Conservation (phyloP, 495 filamentous ascomycete genomes). For the Penicillium ucsense region DNA sequence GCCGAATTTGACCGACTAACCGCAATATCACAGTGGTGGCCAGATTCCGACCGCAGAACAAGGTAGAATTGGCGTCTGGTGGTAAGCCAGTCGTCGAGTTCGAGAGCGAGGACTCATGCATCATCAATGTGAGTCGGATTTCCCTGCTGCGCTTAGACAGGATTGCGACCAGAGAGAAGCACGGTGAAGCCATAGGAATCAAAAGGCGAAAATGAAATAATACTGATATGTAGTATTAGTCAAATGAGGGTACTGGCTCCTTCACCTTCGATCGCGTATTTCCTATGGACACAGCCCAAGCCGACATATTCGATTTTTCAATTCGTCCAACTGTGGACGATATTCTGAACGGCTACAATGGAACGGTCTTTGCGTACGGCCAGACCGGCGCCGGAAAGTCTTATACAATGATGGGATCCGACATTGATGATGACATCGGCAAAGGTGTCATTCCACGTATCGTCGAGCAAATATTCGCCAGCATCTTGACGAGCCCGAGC, state of each 20-base stretch:
- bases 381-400: slow-evolving; percentile 98
- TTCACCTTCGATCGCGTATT: slow-evolving; percentile 99
- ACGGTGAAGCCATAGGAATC: no score
- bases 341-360: slow-evolving; percentile 97
- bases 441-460: slow-evolving; percentile 96
- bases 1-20: slow-evolving; percentile 8
- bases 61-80: slow-evolving; percentile 76
- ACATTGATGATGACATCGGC: slow-evolving; percentile 82
- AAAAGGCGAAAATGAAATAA: no score
- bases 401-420: slow-evolving; percentile 97
- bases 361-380: slow-evolving; percentile 97
- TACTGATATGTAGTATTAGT: slow-evolving; percentile 40
- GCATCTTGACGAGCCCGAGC: slow-evolving; percentile 78
- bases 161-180: no score
- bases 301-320: slow-evolving; percentile 93
- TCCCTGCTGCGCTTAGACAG: background rate
- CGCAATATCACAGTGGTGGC: slow-evolving; percentile 59
- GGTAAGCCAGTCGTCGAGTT: slow-evolving; percentile 88
- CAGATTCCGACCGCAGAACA: slow-evolving; percentile 95
- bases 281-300: slow-evolving; percentile 77
- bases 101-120: slow-evolving; percentile 81
- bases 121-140: slow-evolving; percentile 57
- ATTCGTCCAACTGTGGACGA: slow-evolving; percentile 95
- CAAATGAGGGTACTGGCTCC: slow-evolving; percentile 66
- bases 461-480: slow-evolving; percentile 94